Evolutionary conservation across 306 rosid species (phyloP).

Genomic region (Pterocarpus santalinus): DNA sequence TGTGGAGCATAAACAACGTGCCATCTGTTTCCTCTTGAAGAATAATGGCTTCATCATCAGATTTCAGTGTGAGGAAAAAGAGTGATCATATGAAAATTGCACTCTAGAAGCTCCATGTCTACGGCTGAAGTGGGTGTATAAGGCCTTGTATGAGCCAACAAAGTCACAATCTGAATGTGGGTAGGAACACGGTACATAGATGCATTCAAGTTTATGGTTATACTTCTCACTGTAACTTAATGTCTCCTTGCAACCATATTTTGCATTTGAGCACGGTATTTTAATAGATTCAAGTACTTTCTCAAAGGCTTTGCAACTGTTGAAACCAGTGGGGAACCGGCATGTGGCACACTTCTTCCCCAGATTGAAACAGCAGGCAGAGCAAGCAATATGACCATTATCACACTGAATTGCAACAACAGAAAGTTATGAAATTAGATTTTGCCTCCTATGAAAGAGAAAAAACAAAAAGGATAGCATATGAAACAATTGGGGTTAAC

Average conservation of each 20-base stretch:
- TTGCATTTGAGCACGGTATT: slow-evolving; percentile 54
- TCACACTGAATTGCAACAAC: slow-evolving; percentile 65
- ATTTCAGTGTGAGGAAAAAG: slow-evolving; percentile 39
- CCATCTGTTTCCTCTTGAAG: slow-evolving; percentile 58
- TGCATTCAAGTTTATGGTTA: slow-evolving; percentile 59
- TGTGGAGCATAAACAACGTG: slow-evolving; percentile 55
- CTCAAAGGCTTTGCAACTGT: slow-evolving; percentile 70
- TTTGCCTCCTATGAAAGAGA: background rate
- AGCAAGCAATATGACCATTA: slow-evolving; percentile 76
- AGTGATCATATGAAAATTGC: slow-evolving; percentile 44
- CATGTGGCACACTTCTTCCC: slow-evolving; percentile 64
- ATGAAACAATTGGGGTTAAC: too few relatives aligned
- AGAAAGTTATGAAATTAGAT: background rate
- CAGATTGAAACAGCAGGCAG: slow-evolving; percentile 56
- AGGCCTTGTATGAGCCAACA: slow-evolving; percentile 47
- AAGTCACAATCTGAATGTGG: slow-evolving; percentile 57
- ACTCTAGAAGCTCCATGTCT: slow-evolving; percentile 43
- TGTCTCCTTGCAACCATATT: slow-evolving; percentile 61
- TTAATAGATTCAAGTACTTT: slow-evolving; percentile 62
- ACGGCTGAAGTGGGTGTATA: slow-evolving; percentile 51
- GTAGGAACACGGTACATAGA: slow-evolving; percentile 59
- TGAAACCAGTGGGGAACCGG: slow-evolving; percentile 59
- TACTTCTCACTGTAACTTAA: slow-evolving; percentile 43
- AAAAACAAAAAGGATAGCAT: too few relatives aligned
- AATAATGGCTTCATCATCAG: slow-evolving; percentile 15